Evolutionary conservation across 2,329 filamentous ascomycete genomes (phyloP).

Genomic region (Atkinsonella texensis): DNA sequence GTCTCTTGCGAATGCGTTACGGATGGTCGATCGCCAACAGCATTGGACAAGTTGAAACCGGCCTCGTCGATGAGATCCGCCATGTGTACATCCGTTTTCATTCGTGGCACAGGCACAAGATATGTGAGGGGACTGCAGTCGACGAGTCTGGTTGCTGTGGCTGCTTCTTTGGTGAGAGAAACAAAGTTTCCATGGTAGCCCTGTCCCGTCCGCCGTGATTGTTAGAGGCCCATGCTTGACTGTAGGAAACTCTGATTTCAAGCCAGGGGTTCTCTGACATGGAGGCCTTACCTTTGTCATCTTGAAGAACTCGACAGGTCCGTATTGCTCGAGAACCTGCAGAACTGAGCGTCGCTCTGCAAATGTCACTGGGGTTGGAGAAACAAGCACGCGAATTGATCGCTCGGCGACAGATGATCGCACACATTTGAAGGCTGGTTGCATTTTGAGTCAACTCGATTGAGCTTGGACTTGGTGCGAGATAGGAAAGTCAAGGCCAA

Average conservation of each 20-base stretch:
- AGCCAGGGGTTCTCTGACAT: background rate
- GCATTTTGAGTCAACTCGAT: constrained; percentile 4
- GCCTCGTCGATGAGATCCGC: constrained; percentile 18
- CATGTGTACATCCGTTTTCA: constrained; percentile 19
- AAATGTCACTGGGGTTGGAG: constrained; percentile 38
- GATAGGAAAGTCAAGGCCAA: background rate
- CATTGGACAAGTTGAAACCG: constrained; percentile 6
- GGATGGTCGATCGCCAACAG: constrained; percentile 2
- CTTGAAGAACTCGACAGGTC: constrained; percentile 40
- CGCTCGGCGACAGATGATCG: constrained; percentile 16
- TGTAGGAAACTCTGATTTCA: background rate
- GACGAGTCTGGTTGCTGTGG: constrained; percentile 28
- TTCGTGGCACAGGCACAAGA: constrained; percentile 21
- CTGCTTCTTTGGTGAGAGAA: constrained; percentile 30
- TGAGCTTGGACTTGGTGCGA: background rate
- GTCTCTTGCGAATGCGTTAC: background rate
- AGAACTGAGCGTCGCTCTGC: constrained; percentile 44
- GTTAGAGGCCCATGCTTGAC: background rate
- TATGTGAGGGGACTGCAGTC: constrained; percentile 35
- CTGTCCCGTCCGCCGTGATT: constrained; percentile 15
- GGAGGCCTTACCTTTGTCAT: constrained; percentile 14
- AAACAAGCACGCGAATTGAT: constrained; percentile 38
- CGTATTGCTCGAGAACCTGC: constrained; percentile 36
- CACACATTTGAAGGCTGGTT: constrained; percentile 6
- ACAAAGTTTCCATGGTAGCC: constrained; percentile 37